A percentile compares a stretch with the other conserved stretches of the same genome.
These are phyloP conservation scores for Collybiopsis confluens DNA, from an alignment of 768 basidiomycete species.

Conservation along the genomic window DNA sequence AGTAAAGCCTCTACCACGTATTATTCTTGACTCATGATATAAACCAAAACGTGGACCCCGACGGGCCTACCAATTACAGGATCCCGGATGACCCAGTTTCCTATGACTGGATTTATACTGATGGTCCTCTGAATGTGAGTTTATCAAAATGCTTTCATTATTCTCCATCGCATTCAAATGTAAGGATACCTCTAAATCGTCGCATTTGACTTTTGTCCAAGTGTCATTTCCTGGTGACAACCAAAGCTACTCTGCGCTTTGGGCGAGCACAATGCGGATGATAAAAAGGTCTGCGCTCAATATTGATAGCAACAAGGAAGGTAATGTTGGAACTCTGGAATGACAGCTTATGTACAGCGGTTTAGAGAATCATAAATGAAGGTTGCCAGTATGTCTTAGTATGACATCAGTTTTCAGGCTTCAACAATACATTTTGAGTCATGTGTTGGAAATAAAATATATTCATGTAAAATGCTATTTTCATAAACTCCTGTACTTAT, in stretches of 20 bases:
- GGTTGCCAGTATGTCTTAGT: too few relatives aligned
- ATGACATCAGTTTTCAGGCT: too few relatives aligned
- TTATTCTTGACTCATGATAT: too few relatives aligned
- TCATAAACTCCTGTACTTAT: too few relatives aligned
- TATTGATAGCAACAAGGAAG: not conserved
- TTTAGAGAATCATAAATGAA: not conserved
- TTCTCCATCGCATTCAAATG: not conserved
- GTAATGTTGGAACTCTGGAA: not conserved
- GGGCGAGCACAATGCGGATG: not conserved
- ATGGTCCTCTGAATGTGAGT: not conserved
- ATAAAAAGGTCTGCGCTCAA: not conserved
- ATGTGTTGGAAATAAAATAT: too few relatives aligned
- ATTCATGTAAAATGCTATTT: too few relatives aligned
- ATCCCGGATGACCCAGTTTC: too few relatives aligned
- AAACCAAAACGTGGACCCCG: too few relatives aligned
- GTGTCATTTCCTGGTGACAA: not conserved
- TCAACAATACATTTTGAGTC: too few relatives aligned
- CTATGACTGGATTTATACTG: not conserved
- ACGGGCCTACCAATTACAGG: too few relatives aligned
- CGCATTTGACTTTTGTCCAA: conserved; percentile 1
- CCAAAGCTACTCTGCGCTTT: not conserved
- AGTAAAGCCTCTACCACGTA: too few relatives aligned
- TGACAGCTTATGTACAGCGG: not conserved
- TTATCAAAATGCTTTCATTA: too few relatives aligned
- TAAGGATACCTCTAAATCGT: not conserved